Percentiles rank a stretch among this genome's conserved stretches.
Conservation (phyloP, 2,329 filamentous ascomycete species). For the Fusarium bulbicola region DNA sequence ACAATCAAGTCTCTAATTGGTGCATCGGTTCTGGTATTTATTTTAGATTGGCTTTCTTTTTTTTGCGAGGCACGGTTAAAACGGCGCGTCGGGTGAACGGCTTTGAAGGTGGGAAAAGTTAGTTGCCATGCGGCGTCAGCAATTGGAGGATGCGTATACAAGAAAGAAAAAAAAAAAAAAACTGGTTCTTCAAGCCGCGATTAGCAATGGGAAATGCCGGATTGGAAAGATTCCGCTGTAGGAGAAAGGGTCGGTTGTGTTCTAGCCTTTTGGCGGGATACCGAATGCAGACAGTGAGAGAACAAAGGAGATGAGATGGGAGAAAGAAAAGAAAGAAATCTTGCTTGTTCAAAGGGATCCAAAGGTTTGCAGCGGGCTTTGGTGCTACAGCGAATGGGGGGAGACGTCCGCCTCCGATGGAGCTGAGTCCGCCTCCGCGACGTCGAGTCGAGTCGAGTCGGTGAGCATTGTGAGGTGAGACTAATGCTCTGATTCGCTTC, state of each 20-base stretch:
- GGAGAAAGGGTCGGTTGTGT: background rate
- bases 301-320: background rate
- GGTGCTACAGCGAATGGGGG: background rate
- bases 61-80: background rate
- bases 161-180: background rate
- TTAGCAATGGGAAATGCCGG: background rate
- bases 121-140: conserved; percentile 1
- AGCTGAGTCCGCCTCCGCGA: background rate
- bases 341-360: background rate
- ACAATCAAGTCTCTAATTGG: background rate
- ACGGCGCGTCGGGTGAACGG: conserved; percentile 18
- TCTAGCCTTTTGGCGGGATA: background rate
- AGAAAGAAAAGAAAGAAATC: background rate
- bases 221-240: background rate
- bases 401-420: background rate
- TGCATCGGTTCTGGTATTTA: background rate
- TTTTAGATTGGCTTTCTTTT: background rate
- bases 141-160: conserved; percentile 9
- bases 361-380: background rate
- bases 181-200: background rate
- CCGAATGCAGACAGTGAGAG: background rate
- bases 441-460: conserved; percentile 15
- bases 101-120: background rate
- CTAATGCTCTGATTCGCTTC: background rate
- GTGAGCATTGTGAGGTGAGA: background rate